phyloP scores from a whole-genome alignment of 2,329 filamentous ascomycete species.

The Rutstroemia sydowiana region DNA sequence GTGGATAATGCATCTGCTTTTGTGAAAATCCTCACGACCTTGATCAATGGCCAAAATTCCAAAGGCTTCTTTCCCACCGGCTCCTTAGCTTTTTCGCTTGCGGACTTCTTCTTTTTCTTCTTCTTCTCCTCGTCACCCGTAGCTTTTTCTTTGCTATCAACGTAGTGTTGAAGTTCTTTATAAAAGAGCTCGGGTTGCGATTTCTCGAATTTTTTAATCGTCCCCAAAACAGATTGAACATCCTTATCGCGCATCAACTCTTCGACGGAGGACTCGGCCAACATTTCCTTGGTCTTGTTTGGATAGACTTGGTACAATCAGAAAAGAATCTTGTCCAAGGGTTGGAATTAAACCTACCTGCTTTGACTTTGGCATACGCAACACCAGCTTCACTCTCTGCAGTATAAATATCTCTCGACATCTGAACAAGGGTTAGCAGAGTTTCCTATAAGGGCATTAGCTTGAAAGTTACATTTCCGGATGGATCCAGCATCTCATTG shows the following conservation, averaged over 20 bases:
- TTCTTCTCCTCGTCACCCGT: constrained; percentile 35
- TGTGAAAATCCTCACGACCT: constrained; percentile 36
- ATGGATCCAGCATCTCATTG: constrained; percentile 13
- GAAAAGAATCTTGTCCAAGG: constrained; percentile 27
- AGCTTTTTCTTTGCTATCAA: constrained; percentile 23
- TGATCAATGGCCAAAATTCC: constrained; percentile 36
- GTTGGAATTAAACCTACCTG: constrained; percentile 31
- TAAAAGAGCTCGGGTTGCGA: constrained; percentile 16
- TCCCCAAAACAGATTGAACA: constrained; percentile 17
- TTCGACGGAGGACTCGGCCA: constrained; percentile 27
- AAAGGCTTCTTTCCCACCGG: too few relatives aligned
- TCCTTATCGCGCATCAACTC: constrained; percentile 20
- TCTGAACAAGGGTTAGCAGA: constrained; percentile 25
- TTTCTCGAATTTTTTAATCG: constrained; percentile 15
- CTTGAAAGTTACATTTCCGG: constrained; percentile 25
- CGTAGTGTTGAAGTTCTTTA: constrained; percentile 17
- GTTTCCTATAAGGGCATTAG: background rate
- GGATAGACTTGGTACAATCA: constrained; percentile 33
- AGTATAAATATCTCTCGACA: constrained; percentile 19
- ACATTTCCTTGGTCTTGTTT: constrained; percentile 31
- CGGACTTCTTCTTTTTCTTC: constrained; percentile 10
- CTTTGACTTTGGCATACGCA: constrained; percentile 43
- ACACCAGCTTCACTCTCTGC: constrained; percentile 33
- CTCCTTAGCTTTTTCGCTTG: constrained; percentile 11
- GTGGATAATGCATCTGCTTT: constrained; percentile 38